Percentiles rank a stretch among this genome's conserved stretches.
Conservation (phyloP, 2,329 filamentous ascomycete species). For the Botryotinia globosa region DNA sequence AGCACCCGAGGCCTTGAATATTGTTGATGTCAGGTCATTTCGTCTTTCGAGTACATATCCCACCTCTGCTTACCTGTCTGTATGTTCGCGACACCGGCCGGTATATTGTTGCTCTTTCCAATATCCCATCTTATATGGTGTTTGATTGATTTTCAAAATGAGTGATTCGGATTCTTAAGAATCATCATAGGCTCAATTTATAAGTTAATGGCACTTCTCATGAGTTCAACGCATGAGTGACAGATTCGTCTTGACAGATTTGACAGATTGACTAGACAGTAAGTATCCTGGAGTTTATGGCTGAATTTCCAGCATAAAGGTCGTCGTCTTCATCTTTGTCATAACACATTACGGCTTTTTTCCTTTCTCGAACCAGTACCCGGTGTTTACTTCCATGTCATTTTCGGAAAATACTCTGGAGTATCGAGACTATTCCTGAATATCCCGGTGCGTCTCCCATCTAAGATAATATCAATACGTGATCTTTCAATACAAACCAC, state of each 20-base stretch:
- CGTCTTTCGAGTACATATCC: neutral
- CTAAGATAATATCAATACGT: neutral
- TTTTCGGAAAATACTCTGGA: neutral
- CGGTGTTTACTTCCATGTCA: neutral
- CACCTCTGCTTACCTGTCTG: neutral
- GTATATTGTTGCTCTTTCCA: no score
- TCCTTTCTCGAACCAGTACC: neutral
- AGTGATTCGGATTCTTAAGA: neutral
- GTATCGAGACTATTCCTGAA: neutral
- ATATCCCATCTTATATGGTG: neutral
- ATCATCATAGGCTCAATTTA: neutral
- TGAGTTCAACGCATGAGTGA: no score
- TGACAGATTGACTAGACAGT: neutral
- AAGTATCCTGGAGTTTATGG: neutral
- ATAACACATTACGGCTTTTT: neutral
- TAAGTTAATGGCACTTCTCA: neutral
- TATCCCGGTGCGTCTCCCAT: neutral
- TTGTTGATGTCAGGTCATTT: constrained; percentile 1
- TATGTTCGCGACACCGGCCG: no score
- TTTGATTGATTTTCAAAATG: neutral
- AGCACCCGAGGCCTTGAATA: neutral
- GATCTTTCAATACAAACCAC: neutral
- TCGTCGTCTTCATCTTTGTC: neutral
- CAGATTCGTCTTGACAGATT: neutral
- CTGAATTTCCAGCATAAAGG: neutral